Percentiles rank a stretch among this genome's conserved stretches.
Evolutionary conservation across 345 rosid genomes (phyloP).

Genomic region (Camelina hispida): DNA sequence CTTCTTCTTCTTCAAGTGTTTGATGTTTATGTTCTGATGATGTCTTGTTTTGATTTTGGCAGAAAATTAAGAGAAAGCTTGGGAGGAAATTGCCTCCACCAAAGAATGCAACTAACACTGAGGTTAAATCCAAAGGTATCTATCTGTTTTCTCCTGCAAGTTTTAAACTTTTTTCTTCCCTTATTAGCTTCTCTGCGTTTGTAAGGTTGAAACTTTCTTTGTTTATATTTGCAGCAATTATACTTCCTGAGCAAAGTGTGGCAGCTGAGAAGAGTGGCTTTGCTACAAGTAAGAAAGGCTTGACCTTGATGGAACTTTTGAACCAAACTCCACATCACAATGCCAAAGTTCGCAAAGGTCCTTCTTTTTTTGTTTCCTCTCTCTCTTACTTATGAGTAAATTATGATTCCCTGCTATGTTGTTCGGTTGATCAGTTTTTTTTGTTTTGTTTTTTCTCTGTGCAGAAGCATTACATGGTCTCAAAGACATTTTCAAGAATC

Average conservation of each 20-base stretch:
- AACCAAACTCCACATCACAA: slow-evolving; percentile 83
- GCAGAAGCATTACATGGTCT: slow-evolving; percentile 82
- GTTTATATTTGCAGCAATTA: slow-evolving; percentile 61
- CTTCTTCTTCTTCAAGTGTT: not conserved
- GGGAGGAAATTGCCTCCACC: slow-evolving; percentile 90
- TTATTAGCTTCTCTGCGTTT: slow-evolving; percentile 14
- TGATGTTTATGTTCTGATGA: not conserved
- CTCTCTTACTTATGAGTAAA: not conserved
- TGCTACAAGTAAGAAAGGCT: slow-evolving; percentile 89
- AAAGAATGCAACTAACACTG: slow-evolving; percentile 84
- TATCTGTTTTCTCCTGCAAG: slow-evolving; percentile 36
- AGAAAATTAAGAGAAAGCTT: slow-evolving; percentile 93
- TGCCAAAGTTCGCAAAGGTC: slow-evolving; percentile 84
- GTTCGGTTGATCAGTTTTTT: slow-evolving; percentile 13
- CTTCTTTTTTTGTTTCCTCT: not conserved
- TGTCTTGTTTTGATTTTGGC: slow-evolving; percentile 9
- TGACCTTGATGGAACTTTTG: slow-evolving; percentile 84
- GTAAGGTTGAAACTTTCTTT: not conserved
- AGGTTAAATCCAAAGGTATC: slow-evolving; percentile 84
- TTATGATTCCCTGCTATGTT: slow-evolving; percentile 1
- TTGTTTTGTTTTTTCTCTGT: slow-evolving; percentile 6
- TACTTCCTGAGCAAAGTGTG: slow-evolving; percentile 92
- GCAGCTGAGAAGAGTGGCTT: slow-evolving; percentile 76
- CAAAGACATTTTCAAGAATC: slow-evolving; percentile 62
- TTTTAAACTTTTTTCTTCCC: not conserved